A percentile compares a stretch with the other conserved stretches of the same genome.
Evolutionary conservation across 306 rosid genomes (phyloP).

Genomic region (Medicago truncatula): DNA sequence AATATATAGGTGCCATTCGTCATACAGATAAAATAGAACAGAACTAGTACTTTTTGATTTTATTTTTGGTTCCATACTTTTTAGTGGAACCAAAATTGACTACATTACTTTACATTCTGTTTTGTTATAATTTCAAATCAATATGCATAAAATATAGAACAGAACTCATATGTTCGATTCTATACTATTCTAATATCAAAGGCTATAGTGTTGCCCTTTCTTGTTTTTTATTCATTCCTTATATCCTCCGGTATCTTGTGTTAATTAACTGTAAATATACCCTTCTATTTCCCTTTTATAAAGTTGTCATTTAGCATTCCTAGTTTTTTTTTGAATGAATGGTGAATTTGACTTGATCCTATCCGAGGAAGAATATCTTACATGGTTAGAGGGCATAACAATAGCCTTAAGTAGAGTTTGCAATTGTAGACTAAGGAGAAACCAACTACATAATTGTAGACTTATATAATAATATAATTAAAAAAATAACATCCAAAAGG

Average conservation of each 20-base stretch:
- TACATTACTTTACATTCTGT: slow-evolving; percentile 2
- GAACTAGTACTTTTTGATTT: neutral
- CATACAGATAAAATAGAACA: slow-evolving; percentile 20
- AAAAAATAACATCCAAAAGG: too few species aligned
- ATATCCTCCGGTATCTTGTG: slow-evolving; percentile 30
- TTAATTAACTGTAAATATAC: slow-evolving; percentile 46
- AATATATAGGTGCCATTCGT: slow-evolving; percentile 11
- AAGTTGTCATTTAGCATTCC: slow-evolving; percentile 2
- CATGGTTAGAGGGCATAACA: neutral
- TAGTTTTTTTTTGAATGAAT: neutral
- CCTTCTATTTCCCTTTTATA: slow-evolving; percentile 21
- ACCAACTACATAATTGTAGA: too few species aligned
- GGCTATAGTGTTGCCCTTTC: slow-evolving; percentile 24
- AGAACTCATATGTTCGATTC: slow-evolving; percentile 14
- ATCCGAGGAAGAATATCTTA: slow-evolving; percentile 2
- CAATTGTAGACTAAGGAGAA: neutral
- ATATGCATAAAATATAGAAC: slow-evolving; percentile 16
- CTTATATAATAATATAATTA: too few species aligned
- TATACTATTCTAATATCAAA: slow-evolving; percentile 4
- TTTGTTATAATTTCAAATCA: neutral
- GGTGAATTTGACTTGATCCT: slow-evolving; percentile 2
- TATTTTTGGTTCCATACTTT: slow-evolving; percentile 9
- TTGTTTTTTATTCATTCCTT: slow-evolving; percentile 28
- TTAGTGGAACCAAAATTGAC: slow-evolving; percentile 16
- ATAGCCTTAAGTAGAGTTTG: neutral